Base-by-base conservation (phyloP, 2,329 filamentous ascomycete species). In the Waltergamsia citrina region DNA sequence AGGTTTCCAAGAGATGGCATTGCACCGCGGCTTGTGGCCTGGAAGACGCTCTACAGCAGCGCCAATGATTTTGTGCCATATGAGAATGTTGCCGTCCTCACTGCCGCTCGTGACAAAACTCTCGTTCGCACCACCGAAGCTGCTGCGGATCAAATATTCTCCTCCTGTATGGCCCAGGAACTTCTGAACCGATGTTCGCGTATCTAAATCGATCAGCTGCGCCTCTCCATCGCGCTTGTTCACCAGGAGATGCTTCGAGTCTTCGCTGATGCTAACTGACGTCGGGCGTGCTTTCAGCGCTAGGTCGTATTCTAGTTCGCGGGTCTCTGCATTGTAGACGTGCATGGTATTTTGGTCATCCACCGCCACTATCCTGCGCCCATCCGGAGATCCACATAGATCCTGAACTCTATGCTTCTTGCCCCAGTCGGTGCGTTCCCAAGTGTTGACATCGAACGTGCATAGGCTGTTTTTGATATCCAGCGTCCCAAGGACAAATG, bases 81-180 rank as follows among this genome's bases (percentile, higher is more conserved):
- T 85, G 52, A 86, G 81, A 27, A 96, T 72, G 36, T 72, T 69
- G 3, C 77, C 76, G 41, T 78, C 74, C 71, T 95, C 87, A 48
- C 87, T 94, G 9, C 92, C 92, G 48, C 85, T 90, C 19, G 93
- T 69, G 8, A 96, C 81, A 54, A 95, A 95, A 52, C 81, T 88
- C 60, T 95, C 87, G 38, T 85, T 81, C 2, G 90, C 88, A 21
- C 92, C 92, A 14, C 92, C 92, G 57, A 95, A 92, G 1, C 70
- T 65, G 47, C 80, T 84, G 33, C 90, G 73, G 38, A 98, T 93
- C 36, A 95, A 72, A 50, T 67, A 94, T 3, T 81, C 64, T 35
- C 77, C 80, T 41, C 87, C 85, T 28, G 69, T 73, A 41, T 88
- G 82, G 0, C 86, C 88, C 12, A 74, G 65, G 51, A 84, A 96